Conservation (phyloP, 768 basidiomycete species). For the Cystofilobasidium capitatum region DNA sequence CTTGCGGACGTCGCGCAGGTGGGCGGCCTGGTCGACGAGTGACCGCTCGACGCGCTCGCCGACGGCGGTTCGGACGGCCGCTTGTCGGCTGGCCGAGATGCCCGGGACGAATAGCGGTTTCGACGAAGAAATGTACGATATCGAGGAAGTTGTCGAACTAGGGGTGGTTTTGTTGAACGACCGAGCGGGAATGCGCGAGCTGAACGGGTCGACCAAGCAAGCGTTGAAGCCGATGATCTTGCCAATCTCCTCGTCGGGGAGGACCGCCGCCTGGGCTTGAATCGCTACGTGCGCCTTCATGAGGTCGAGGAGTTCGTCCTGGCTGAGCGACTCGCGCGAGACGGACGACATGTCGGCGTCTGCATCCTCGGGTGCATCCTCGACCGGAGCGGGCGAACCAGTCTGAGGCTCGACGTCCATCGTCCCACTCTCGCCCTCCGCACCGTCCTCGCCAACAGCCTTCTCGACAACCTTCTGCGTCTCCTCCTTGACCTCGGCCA, state of each 20-base stretch:
- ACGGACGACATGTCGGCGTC: slow-evolving; percentile 7
- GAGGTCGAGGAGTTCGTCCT: slow-evolving; percentile 5
- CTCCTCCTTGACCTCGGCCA: not conserved
- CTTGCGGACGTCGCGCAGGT: slow-evolving; percentile 50
- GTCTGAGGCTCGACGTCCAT: not conserved
- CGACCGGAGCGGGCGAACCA: not conserved
- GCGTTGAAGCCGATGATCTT: slow-evolving; percentile 11
- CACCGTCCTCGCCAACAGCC: not conserved
- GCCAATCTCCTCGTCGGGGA: slow-evolving; percentile 15
- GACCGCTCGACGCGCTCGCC: not conserved
- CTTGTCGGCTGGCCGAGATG: too few species aligned
- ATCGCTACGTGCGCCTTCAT: not conserved
- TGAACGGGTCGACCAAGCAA: slow-evolving; percentile 2
- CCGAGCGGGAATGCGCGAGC: not conserved
- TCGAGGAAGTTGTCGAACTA: slow-evolving; percentile 7
- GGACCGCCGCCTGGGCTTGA: not conserved
- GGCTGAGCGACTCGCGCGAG: slow-evolving; percentile 3
- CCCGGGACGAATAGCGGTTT: not conserved
- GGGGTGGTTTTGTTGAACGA: not conserved
- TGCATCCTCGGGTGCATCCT: not conserved
- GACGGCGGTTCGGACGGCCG: not conserved
- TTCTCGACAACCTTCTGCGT: not conserved
- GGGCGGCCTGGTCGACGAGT: slow-evolving; percentile 37
- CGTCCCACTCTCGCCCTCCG: not conserved
- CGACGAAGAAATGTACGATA: not conserved